Conservation (phyloP, 108 stramenopile species). For the Pelagomonas calceolata region DNA sequence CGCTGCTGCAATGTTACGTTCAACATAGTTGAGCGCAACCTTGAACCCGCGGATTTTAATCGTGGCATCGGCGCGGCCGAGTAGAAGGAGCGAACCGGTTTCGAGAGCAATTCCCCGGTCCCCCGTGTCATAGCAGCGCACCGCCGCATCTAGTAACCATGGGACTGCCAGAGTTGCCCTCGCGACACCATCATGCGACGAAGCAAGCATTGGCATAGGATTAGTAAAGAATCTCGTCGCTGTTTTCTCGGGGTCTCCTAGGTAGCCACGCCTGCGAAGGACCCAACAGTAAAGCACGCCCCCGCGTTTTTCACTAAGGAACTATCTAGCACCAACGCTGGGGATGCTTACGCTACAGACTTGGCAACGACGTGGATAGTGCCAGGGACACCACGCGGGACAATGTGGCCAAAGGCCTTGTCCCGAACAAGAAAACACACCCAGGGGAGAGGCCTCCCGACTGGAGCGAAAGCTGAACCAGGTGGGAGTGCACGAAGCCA, state of each 20-base stretch:
- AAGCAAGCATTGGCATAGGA: not conserved
- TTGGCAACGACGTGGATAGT: slow-evolving; percentile 14
- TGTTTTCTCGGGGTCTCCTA: slow-evolving; percentile 28
- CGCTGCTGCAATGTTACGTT: slow-evolving; percentile 5
- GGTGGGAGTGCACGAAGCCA: no score
- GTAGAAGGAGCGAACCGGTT: slow-evolving; percentile 25
- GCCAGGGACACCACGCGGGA: slow-evolving; percentile 27
- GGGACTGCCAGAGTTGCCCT: not conserved
- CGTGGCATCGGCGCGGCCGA: slow-evolving; percentile 36
- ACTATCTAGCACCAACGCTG: no score
- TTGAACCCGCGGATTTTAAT: slow-evolving; percentile 36
- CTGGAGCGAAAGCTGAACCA: not conserved
- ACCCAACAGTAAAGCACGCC: no score
- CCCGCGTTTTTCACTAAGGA: no score
- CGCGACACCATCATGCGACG: not conserved
- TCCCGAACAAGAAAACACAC: slow-evolving; percentile 15
- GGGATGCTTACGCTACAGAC: no score
- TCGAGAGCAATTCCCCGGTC: slow-evolving; percentile 30
- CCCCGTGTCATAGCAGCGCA: slow-evolving; percentile 29
- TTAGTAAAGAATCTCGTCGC: slow-evolving; percentile 15
- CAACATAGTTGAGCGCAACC: slow-evolving; percentile 28
- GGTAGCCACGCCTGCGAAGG: slow-evolving; percentile 35
- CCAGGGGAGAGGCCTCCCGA: slow-evolving; percentile 8
- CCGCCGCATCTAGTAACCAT: slow-evolving; percentile 1
- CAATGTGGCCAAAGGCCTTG: slow-evolving; percentile 23